phyloP scores from a whole-genome alignment of 108 stramenopile genomes.

The Bacterosira constricta region DNA sequence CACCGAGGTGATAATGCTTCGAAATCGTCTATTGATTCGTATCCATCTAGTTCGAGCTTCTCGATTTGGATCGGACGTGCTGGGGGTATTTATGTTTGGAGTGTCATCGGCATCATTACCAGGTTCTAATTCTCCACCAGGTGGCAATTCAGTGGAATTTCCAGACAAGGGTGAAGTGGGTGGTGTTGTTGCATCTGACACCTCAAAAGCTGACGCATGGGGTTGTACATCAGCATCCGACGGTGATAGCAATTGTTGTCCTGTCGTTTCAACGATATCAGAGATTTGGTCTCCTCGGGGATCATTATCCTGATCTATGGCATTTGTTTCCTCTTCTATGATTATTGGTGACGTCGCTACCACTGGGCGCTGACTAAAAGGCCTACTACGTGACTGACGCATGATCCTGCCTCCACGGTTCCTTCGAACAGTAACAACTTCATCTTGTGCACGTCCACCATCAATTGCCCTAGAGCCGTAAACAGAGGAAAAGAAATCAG shows the following conservation, averaged over 20 bases:
- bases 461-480: slow-evolving; percentile 32
- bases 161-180: background rate
- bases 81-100: background rate
- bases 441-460: slow-evolving; percentile 2
- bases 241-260: background rate
- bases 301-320: slow-evolving; percentile 5
- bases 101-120: background rate
- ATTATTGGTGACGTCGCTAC: slow-evolving; percentile 1
- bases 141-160: background rate
- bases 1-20: slow-evolving; percentile 56
- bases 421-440: background rate
- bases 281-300: background rate
- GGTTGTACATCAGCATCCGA: background rate
- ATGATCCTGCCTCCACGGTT: background rate
- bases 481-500: slow-evolving; percentile 28
- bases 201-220: background rate
- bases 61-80: slow-evolving; percentile 45
- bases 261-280: background rate
- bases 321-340: background rate
- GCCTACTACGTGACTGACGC: background rate
- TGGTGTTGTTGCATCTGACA: background rate
- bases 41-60: slow-evolving; percentile 62
- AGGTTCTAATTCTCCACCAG: background rate
- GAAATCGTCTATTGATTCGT: slow-evolving; percentile 69
- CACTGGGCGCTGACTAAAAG: background rate